phyloP scores from a whole-genome alignment of 176 grass and related monocot genomes.

The Secale cereale region DNA sequence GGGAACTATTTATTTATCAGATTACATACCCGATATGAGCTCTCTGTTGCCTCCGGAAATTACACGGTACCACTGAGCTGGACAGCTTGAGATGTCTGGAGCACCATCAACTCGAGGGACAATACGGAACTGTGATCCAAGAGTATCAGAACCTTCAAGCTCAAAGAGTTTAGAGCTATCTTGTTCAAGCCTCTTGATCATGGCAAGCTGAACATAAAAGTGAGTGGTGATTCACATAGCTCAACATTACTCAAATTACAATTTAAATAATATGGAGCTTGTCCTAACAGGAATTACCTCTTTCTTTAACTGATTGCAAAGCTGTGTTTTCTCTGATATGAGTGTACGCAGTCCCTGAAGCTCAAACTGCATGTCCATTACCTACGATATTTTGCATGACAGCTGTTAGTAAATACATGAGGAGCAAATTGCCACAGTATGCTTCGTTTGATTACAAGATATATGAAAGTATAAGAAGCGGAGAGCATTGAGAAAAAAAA shows the following conservation, averaged over 20 bases:
- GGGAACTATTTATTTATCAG: not conserved
- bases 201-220: slow-evolving; percentile 64
- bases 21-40: slow-evolving; percentile 64
- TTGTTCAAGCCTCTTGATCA: slow-evolving; percentile 78
- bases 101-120: slow-evolving; percentile 58
- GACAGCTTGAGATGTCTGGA: slow-evolving; percentile 50
- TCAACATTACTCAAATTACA: not conserved
- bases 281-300: slow-evolving; percentile 47
- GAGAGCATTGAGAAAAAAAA: not conserved
- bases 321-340: slow-evolving; percentile 72
- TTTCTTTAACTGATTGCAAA: slow-evolving; percentile 90
- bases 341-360: slow-evolving; percentile 69
- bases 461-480: not conserved
- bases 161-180: slow-evolving; percentile 60
- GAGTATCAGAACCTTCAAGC: slow-evolving; percentile 69
- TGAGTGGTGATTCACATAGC: not conserved
- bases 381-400: slow-evolving; percentile 31
- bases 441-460: not conserved
- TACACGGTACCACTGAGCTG: slow-evolving; percentile 79
- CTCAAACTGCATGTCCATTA: slow-evolving; percentile 96
- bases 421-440: not conserved
- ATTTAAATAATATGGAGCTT: slow-evolving; percentile 18
- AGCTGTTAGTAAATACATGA: not conserved
- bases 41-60: slow-evolving; percentile 56
- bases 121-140: slow-evolving; percentile 76